Base-by-base conservation (phyloP, 352 stramenopile genomes). In the Phytophthora foliorum region DNA sequence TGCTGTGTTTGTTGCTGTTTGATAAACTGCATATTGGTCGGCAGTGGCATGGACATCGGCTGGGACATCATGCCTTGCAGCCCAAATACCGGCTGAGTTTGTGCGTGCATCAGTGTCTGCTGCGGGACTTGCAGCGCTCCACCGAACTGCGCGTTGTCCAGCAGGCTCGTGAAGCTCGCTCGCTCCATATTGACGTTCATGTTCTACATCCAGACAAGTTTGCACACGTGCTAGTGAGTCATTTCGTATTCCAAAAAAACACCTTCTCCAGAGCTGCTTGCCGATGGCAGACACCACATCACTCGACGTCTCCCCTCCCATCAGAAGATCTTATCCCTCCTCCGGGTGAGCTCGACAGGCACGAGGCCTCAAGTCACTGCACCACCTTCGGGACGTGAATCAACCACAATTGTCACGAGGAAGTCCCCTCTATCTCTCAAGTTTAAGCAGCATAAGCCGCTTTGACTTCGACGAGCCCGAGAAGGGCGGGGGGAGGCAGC, bases 181-280 rank as follows among this genome's bases (percentile, higher is more conserved):
- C 39, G 66, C 54, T 81, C 69, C 74, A 81, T 74, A 52, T 81
- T 72, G 59, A 78, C 56, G 69, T 81, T 81, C 74, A 81, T 78
- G 48, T 55, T 78, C 66, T 78, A 75, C 57, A 69, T 57, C 25
- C 36, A 77, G 25, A 67, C 57, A 73, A 55, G 31, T 65, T 54
- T 44, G 52, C 61, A 79, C 14, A 76, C 36, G 63, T 60, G 57
- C 49, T 65, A 66, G 72, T 80, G 59, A 80, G 72, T 77, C 55
- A 54, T 69, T 52, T 57, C 27, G 6, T n/a, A n/a, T 36, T 50
- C 53, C 42, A 31, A n/a, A n/a, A n/a, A n/a, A n/a, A 13, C 17
- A 51, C 24, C 24, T 25, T 51, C 24, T 19, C 6, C n/a, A 49
- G 34, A 41, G 16, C 38, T 29, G 17, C 22, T 29, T 22, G 27